Evolutionary conservation across 805 yeast genomes (phyloP), one percentile per base, ranked within the genome.

Genomic region (Candida sphagnicola): DNA sequence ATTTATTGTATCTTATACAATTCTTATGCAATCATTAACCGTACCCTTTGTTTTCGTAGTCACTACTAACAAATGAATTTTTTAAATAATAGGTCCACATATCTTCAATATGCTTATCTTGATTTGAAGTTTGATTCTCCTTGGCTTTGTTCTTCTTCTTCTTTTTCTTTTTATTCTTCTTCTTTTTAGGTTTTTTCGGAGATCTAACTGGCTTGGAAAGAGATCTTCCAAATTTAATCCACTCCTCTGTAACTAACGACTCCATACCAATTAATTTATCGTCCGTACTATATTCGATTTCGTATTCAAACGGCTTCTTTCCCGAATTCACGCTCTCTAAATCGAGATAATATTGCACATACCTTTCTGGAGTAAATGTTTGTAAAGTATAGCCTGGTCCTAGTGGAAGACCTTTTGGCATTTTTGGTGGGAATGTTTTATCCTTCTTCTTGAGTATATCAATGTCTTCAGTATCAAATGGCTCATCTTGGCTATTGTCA

Each of bases 381-480:
- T 86, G 95, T 2, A 80, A 75, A 2, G 62, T 60, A 54, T 82
- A 85, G 0, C 82, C 96, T 2, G 95, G 96, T 0, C 96, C 96
- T 28, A 81, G 56, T 1, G 75, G 69, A 15, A 65, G 41, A 11
- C 60, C 56, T 2, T 46, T 49, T 4, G 93, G 91, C 75, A 71
- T 82, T 34, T 61, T 65, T 37, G 66, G 75, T 28, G 72, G 95
- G 67, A 65, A 74, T 0, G 91, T 76, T 40, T 73, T 78, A 57
- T 86, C 95, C 37, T 48, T 45, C 47, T 48, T 51, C 25, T 33
- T 44, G 17, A 28, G 28, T 31, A 24, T 12, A n/a, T 16, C 31
- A 31, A 23, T 13, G 16, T n/a, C 13, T 26, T 28, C 34, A 12
- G n/a, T 11, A 28, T 17, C 19, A 16, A 24, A 4, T 14, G 21